Evolutionary conservation across 352 stramenopile genomes (phyloP).

Genomic region (Phytophthora hybrid): DNA sequence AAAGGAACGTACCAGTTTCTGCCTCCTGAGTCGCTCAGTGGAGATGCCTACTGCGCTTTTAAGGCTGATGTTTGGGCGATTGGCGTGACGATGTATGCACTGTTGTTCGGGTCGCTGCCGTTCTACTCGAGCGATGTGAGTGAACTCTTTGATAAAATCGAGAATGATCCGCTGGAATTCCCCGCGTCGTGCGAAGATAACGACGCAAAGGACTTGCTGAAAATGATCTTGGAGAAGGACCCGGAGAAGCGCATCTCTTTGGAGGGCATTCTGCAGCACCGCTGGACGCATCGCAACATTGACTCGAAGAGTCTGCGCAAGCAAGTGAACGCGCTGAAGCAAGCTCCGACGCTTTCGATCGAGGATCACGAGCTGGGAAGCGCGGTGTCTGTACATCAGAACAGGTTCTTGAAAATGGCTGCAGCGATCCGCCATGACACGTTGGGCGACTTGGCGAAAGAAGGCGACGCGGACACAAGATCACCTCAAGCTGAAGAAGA

Average conservation of each 20-base stretch:
- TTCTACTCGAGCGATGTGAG: conserved; percentile 91
- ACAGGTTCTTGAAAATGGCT: conserved; percentile 43
- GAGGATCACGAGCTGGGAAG: conserved; percentile 54
- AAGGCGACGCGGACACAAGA: conserved; percentile 11
- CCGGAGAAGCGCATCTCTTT: conserved; percentile 73
- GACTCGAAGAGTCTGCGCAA: conserved; percentile 58
- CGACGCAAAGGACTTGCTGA: conserved; percentile 77
- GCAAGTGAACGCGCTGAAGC: conserved; percentile 56
- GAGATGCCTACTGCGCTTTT: conserved; percentile 78
- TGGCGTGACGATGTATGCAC: conserved; percentile 92
- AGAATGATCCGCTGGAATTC: conserved; percentile 63
- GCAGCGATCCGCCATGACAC: conserved; percentile 43
- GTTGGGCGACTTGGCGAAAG: conserved; percentile 17
- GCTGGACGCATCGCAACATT: conserved; percentile 74
- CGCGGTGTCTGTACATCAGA: conserved; percentile 70
- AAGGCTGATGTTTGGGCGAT: conserved; percentile 93
- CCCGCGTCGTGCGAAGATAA: conserved; percentile 52
- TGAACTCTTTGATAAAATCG: conserved; percentile 92
- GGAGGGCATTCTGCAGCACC: conserved; percentile 72
- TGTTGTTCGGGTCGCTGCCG: conserved; percentile 88
- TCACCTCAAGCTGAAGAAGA: not conserved
- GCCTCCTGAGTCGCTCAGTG: conserved; percentile 69
- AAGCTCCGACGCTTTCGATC: conserved; percentile 43
- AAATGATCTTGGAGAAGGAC: conserved; percentile 78
- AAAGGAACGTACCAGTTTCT: conserved; percentile 86